Evolutionary conservation across 345 rosid species (phyloP), one percentile per base, ranked within the genome.

Genomic region (Brassica incana): DNA sequence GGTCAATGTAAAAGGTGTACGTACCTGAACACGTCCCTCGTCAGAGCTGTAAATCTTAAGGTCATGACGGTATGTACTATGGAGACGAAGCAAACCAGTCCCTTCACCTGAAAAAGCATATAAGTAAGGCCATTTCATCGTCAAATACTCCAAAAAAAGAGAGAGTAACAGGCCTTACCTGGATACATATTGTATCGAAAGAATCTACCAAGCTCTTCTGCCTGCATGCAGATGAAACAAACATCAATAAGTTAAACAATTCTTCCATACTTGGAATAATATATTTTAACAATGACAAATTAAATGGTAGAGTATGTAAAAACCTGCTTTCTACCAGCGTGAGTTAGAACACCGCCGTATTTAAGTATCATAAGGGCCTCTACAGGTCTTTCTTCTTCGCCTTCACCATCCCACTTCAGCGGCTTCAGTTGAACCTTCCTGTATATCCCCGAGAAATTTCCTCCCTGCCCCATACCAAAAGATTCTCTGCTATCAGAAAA

Each of bases 291-390:
- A 66, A 38, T 6, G 35, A 69, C 33, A 18, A 54, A 60, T 38
- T 10, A 23, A 48, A 50, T n/a, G 58, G 58, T 66, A 76, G 8
- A 65, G 56, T 32, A 18, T 73, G 7, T 50, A 1, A 14, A n/a
- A 5, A 92, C 99, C 98, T 96, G 99, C 83, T 91, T 96, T 86
- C 99, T 88, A 68, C 99, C 99, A 77, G 99, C 99, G 89, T 96
- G 99, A 8, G 99, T 96, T 69, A 93, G 91, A 82, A 96, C 98
- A 43, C 99, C 99, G 32, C 99, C 99, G 81, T 96, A 96, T 79
- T 96, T 96, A 77, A 96, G 95, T 83, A 96, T 89, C 99, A 96
- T 93, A 66, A 96, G 87, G 62, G 99, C 99, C 86, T 96, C 97
- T 33, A 87, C 88, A 10, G 99, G 98, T 23, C 90, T 85, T 76